These are phyloP conservation scores for Fusarium temperatum DNA, from an alignment of 2,329 filamentous ascomycete species.

Conservation along the genomic window DNA sequence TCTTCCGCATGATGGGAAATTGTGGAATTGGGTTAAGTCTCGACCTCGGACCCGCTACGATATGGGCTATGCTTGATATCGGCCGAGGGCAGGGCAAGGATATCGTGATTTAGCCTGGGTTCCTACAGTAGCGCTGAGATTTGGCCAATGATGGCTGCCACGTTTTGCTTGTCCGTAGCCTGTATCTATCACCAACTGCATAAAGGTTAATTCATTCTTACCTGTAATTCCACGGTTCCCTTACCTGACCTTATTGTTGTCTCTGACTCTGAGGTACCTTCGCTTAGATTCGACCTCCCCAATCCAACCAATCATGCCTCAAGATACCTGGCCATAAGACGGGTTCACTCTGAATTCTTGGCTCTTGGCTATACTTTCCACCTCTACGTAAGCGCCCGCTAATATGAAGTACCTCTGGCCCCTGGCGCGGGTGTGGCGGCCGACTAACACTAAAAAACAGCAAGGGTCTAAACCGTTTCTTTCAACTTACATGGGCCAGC, in stretches of 20 bases:
- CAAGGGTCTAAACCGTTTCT: constrained; percentile 1
- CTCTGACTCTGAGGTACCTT: background rate
- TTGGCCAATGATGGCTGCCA: constrained; percentile 10
- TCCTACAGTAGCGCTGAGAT: constrained; percentile 18
- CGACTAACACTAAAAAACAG: background rate
- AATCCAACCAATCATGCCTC: background rate
- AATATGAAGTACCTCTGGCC: background rate
- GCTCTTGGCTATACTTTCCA: constrained; percentile 1
- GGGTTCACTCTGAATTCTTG: background rate
- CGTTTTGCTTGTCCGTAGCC: background rate
- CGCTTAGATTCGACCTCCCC: background rate
- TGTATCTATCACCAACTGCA: background rate
- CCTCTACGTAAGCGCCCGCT: background rate
- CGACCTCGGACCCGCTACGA: constrained; percentile 10
- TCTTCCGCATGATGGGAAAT: constrained; percentile 58
- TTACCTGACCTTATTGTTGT: background rate
- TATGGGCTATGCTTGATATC: background rate
- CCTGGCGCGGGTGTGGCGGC: constrained; percentile 12
- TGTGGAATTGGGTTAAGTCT: background rate
- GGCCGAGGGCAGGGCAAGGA: constrained; percentile 1
- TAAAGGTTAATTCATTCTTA: background rate
- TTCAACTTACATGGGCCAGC: background rate
- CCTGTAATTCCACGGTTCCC: background rate
- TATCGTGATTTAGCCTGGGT: constrained; percentile 3
- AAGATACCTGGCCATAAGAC: background rate